Evolutionary conservation across 352 stramenopile genomes (phyloP).

Genomic region (Thraustochytrium sp.): DNA sequence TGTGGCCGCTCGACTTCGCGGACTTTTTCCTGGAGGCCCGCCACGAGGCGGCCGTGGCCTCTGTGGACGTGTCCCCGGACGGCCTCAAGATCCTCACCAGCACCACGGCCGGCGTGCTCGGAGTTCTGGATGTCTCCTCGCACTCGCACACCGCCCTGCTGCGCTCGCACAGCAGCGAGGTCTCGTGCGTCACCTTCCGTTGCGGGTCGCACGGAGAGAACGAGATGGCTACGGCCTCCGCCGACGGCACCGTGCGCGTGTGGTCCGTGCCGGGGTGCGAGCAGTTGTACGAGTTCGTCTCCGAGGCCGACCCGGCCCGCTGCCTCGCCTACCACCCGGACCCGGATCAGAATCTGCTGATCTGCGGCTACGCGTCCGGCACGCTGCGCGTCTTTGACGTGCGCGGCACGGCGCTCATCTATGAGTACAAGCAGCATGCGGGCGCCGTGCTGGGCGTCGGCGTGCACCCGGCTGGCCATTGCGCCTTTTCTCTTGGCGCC

Average conservation of each 20-base stretch:
- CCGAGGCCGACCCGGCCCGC: conserved; percentile 62
- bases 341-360: background rate
- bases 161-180: conserved; percentile 60
- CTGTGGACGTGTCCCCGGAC: conserved; percentile 65
- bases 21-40: conserved; percentile 82
- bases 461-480: conserved; percentile 47
- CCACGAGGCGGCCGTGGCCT: conserved; percentile 65
- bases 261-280: conserved; percentile 63
- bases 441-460: conserved; percentile 60
- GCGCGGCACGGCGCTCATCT: conserved; percentile 52
- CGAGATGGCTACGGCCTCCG: conserved; percentile 62
- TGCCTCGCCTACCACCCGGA: conserved; percentile 57
- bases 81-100: conserved; percentile 70
- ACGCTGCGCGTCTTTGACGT: conserved; percentile 74
- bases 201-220: background rate
- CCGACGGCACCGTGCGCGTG: conserved; percentile 71
- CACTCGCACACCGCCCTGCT: conserved; percentile 72
- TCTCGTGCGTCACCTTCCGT: background rate
- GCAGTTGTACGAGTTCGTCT: conserved; percentile 74
- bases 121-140: conserved; percentile 69
- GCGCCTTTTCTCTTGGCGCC: background rate
- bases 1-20: conserved; percentile 82
- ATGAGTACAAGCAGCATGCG: conserved; percentile 75
- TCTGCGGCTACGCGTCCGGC: conserved; percentile 29
- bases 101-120: conserved; percentile 65